These are phyloP conservation scores for Lasiodiplodia hormozganensis DNA, from an alignment of 2,329 filamentous ascomycete species.

Conservation along the genomic window DNA sequence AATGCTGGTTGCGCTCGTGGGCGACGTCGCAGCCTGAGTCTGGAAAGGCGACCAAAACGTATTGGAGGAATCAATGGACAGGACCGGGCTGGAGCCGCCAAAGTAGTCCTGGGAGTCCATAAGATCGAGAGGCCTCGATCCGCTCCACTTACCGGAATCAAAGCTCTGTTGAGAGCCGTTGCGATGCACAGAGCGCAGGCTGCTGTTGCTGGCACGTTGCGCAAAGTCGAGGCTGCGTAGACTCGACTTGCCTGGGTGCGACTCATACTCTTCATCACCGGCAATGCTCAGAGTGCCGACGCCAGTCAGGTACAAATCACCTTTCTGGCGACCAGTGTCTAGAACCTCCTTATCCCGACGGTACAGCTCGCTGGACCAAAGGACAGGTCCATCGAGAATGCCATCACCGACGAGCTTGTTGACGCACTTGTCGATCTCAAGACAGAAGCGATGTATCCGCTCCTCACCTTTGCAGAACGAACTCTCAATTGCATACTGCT, in stretches of 20 bases:
- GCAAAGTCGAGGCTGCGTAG: slow-evolving; percentile 53
- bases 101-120: slow-evolving; percentile 76
- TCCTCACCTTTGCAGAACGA: slow-evolving; percentile 90
- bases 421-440: slow-evolving; percentile 86
- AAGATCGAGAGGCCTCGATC: slow-evolving; percentile 64
- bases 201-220: slow-evolving; percentile 61
- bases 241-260: slow-evolving; percentile 42
- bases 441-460: slow-evolving; percentile 89
- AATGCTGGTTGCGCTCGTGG: slow-evolving; percentile 66
- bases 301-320: slow-evolving; percentile 55
- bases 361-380: slow-evolving; percentile 93
- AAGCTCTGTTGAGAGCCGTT: slow-evolving; percentile 74
- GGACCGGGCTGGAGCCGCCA: slow-evolving; percentile 69
- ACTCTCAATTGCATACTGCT: slow-evolving; percentile 82
- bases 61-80: slow-evolving; percentile 75
- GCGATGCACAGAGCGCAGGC: slow-evolving; percentile 65
- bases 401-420: slow-evolving; percentile 85
- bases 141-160: slow-evolving; percentile 71
- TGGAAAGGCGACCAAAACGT: slow-evolving; percentile 93
- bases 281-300: slow-evolving; percentile 57
- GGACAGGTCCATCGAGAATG: slow-evolving; percentile 81
- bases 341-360: slow-evolving; percentile 74
- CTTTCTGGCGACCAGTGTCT: slow-evolving; percentile 57
- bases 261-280: slow-evolving; percentile 55
- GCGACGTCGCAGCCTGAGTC: slow-evolving; percentile 65